Evolutionary conservation across 805 yeast species (phyloP), one percentile per base, ranked within the genome.

Genomic region (Cyberlindnera bimundalis): DNA sequence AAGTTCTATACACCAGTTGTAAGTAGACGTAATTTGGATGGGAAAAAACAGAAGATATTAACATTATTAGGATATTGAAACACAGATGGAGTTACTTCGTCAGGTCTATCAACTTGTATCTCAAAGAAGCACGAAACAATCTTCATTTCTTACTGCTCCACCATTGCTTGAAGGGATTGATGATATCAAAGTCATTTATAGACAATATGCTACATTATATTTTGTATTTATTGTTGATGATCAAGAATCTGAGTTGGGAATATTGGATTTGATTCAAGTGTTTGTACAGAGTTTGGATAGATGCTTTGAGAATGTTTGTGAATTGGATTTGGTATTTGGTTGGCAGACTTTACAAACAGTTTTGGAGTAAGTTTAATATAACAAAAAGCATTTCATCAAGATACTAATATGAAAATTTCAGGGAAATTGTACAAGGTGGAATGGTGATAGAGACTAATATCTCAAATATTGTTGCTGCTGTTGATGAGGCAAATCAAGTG

Each of bases 301-400:
- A 43, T 93, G 99, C 62, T 93, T 93, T 64, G 81, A 81, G 46
- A 90, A 89, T 56, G 99, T 93, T 6, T 90, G 96, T 61, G 99
- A 93, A 59, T 71, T 93, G 52, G 99, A 93, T 64, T 71, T 93
- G 47, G 96, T 93, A n/a, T 91, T 90, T 66, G 97, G 97, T 14
- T 93, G 99, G 98, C 97, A 93, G 64, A 95, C 89, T 5, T 67
- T 91, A 24, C 95, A 91, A 59, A 83, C 95, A 2, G 96, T 91
- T 2, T 62, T 90, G 35, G 93, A 83, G 55, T 53, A 38, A 31
- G 57, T 51, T 9, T 21, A 9, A n/a, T n/a, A n/a, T n/a, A n/a
- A n/a, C n/a, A n/a, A n/a, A n/a, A n/a, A n/a, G n/a, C n/a, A n/a
- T n/a, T n/a, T n/a, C n/a, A n/a, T n/a, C n/a, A n/a, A n/a, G n/a